Percentiles rank a stretch among this genome's conserved stretches.
Conservation (phyloP, 805 yeast genomes). For the Wickerhamomyces chambardii region DNA sequence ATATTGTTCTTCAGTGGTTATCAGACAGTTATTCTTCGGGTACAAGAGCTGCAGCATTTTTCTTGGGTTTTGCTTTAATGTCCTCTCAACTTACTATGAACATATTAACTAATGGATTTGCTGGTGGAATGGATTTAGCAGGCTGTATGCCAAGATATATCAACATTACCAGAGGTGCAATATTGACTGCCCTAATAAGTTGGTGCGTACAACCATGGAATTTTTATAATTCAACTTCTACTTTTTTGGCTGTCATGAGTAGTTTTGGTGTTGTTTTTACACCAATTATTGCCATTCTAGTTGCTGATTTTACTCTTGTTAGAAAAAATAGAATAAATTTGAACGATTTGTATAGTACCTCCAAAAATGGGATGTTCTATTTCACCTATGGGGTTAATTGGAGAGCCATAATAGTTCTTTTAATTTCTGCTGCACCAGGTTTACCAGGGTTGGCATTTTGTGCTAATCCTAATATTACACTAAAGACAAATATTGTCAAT, state of each 20-base stretch:
- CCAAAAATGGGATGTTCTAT: conserved; percentile 13
- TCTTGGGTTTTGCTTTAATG: conserved; percentile 20
- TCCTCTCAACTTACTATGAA: conserved; percentile 22
- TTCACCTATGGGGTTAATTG: conserved; percentile 15
- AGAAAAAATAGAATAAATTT: conserved; percentile 19
- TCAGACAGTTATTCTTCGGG: conserved; percentile 16
- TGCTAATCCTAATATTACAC: conserved; percentile 9
- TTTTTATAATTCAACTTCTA: conserved; percentile 20
- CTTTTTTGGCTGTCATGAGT: conserved; percentile 20
- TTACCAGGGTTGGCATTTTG: conserved; percentile 21
- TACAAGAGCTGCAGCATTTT: conserved; percentile 25
- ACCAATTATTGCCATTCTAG: conserved; percentile 19
- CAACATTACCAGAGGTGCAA: conserved; percentile 18
- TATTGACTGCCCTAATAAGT: conserved; percentile 17
- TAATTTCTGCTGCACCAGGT: conserved; percentile 18
- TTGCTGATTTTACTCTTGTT: conserved; percentile 21
- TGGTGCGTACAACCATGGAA: conserved; percentile 25
- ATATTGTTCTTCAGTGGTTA: conserved; percentile 24
- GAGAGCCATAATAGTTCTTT: conserved; percentile 11
- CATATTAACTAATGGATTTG: conserved; percentile 20
- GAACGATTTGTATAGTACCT: conserved; percentile 19
- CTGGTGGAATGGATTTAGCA: conserved; percentile 10
- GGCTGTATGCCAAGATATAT: not conserved
- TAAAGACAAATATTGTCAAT: conserved; percentile 9
- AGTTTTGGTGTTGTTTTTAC: conserved; percentile 21